Conservation (phyloP, 2,329 filamentous ascomycete species). For the Claviceps spartinae region DNA sequence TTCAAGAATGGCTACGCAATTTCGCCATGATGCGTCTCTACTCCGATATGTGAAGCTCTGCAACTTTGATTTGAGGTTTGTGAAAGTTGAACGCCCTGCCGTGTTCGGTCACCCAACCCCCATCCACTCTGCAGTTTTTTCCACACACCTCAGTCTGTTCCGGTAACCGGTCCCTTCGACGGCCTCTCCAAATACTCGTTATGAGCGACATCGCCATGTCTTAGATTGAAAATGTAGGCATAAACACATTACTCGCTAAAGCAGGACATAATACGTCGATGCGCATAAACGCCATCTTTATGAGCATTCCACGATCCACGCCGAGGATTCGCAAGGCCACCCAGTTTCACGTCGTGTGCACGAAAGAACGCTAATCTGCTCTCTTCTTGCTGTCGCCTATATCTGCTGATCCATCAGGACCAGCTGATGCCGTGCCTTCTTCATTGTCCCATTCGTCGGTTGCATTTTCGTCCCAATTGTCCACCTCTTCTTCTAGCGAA, state of each 20-base stretch:
- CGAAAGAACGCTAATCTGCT: constrained; percentile 13
- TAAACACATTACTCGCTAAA: not conserved
- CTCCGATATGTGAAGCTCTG: no score
- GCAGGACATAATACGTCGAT: not conserved
- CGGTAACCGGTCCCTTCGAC: no score
- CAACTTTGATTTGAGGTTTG: no score
- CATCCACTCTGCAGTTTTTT: no score
- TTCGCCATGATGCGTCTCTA: no score
- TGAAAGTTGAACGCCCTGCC: no score
- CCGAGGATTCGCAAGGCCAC: not conserved
- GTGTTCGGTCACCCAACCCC: no score
- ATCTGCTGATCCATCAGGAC: constrained; percentile 13
- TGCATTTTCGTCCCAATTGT: constrained; percentile 86
- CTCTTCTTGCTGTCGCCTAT: constrained; percentile 20
- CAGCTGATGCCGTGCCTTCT: constrained; percentile 11
- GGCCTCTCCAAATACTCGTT: no score
- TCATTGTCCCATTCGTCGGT: constrained; percentile 45
- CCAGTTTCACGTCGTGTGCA: not conserved
- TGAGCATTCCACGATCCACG: not conserved
- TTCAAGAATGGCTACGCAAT: no score
- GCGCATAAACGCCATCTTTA: not conserved
- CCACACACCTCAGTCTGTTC: no score
- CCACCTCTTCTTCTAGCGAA: constrained; percentile 65
- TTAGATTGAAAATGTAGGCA: not conserved
- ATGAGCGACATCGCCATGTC: not conserved